These are phyloP conservation scores for Caryopteris hybrid DNA, from an alignment of 305 asterid genomes.

Conservation along the genomic window DNA sequence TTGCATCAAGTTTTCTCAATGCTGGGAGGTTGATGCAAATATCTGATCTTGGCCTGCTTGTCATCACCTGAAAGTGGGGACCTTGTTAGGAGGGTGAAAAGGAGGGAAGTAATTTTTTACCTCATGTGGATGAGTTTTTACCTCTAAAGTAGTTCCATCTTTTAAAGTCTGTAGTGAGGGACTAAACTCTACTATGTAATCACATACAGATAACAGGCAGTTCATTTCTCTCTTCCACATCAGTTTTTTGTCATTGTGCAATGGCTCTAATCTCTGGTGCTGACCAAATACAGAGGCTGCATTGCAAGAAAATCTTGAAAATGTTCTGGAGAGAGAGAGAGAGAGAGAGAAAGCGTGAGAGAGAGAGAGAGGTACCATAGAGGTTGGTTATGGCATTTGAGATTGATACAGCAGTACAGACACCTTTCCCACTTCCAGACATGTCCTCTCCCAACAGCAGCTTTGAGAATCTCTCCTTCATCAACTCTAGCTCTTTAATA, in stretches of 20 bases:
- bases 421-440: constrained; percentile 94
- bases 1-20: constrained; percentile 53
- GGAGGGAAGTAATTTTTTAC: too few relatives aligned
- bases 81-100: not conserved
- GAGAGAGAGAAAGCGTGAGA: not conserved
- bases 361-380: constrained; percentile 42
- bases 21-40: constrained; percentile 79
- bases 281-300: constrained; percentile 85
- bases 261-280: constrained; percentile 69
- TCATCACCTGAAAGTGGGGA: constrained; percentile 53
- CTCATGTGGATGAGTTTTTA: constrained; percentile 5
- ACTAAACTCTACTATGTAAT: constrained; percentile 67
- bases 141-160: constrained; percentile 73
- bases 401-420: constrained; percentile 67
- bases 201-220: constrained; percentile 69
- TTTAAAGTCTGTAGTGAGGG: constrained; percentile 48
- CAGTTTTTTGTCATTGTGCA: constrained; percentile 55
- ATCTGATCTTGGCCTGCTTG: constrained; percentile 82
- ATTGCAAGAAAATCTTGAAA: constrained; percentile 1
- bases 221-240: constrained; percentile 95
- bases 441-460: constrained; percentile 79
- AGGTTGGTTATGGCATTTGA: constrained; percentile 92
- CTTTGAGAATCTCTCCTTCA: constrained; percentile 87
- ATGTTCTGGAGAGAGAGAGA: not conserved
- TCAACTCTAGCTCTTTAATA: constrained; percentile 64